phyloP scores from a whole-genome alignment of 2,329 filamentous ascomycete genomes.

The Phaeophleospora eucalypticola region DNA sequence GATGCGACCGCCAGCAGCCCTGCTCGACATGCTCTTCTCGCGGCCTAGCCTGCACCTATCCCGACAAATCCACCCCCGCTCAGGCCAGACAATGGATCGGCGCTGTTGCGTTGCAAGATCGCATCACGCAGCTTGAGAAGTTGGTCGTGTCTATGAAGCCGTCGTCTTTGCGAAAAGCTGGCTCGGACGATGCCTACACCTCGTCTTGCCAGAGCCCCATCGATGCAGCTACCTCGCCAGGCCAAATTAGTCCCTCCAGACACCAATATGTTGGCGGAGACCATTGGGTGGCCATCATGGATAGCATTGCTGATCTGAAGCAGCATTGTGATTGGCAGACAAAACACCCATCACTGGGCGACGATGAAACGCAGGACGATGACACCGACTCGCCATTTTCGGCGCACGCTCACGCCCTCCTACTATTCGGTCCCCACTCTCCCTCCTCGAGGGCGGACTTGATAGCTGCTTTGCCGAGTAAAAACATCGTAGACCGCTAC shows the following conservation, averaged over 20 bases:
- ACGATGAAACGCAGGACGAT: not conserved
- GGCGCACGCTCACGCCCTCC: not conserved
- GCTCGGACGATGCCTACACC: not conserved
- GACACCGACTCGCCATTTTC: not conserved
- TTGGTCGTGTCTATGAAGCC: not conserved
- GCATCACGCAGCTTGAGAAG: not conserved
- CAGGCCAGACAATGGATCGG: too few species aligned
- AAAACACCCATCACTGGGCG: not conserved
- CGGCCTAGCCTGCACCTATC: conserved; percentile 1
- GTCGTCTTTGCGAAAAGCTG: not conserved
- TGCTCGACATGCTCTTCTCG: conserved; percentile 3
- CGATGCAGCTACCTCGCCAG: not conserved
- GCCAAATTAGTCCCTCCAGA: not conserved
- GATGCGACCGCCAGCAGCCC: conserved; percentile 6
- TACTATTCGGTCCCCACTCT: not conserved
- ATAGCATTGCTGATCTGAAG: conserved; percentile 4
- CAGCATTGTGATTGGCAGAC: not conserved
- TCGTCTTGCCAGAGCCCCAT: not conserved
- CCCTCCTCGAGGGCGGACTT: conserved; percentile 3
- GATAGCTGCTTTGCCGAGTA: conserved; percentile 1
- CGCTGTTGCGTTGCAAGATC: too few species aligned
- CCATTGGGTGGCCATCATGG: conserved; percentile 7
- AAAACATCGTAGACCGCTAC: conserved; percentile 4
- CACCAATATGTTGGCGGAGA: conserved; percentile 4
- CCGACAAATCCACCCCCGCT: not conserved